A percentile compares a stretch with the other conserved stretches of the same genome.
Evolutionary conservation across 257 asterid genomes (phyloP).

Genomic region (Penstemon davidsonii): DNA sequence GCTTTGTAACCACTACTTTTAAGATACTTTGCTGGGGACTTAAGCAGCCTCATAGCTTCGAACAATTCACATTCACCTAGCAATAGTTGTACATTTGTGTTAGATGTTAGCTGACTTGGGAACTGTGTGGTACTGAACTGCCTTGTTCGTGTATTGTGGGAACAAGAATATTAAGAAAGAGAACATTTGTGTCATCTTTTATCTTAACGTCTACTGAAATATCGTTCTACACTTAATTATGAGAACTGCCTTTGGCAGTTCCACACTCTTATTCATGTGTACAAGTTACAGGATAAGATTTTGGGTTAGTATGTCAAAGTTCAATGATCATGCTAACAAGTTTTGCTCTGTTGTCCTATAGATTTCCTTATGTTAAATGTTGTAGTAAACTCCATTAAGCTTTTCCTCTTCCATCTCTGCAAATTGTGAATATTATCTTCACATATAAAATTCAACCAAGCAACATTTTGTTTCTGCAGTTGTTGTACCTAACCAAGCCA

Average conservation of each 20-base stretch:
- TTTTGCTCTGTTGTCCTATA: conserved; percentile 2
- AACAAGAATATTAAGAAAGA: not conserved
- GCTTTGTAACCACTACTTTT: not conserved
- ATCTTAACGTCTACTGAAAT: not conserved
- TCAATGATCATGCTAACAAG: not conserved
- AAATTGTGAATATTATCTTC: not conserved
- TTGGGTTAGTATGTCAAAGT: not conserved
- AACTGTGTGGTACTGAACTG: no score
- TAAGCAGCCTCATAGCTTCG: conserved; percentile 1
- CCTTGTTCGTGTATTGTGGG: no score
- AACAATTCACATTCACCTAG: not conserved
- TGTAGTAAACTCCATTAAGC: conserved; percentile 9
- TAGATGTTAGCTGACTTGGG: no score
- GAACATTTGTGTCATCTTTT: conserved; percentile 18
- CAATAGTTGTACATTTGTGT: no score
- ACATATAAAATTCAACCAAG: conserved; percentile 29
- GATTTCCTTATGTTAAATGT: not conserved
- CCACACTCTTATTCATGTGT: conserved; percentile 7
- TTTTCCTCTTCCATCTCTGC: conserved; percentile 20
- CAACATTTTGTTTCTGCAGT: conserved; percentile 52
- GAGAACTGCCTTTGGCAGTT: conserved; percentile 6
- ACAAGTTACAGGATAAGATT: conserved; percentile 5
- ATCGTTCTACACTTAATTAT: no score
- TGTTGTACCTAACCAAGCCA: conserved; percentile 73
- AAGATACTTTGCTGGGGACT: conserved; percentile 20